Conservation (phyloP, 208 protist species). For the Leishmania gerbilli region DNA sequence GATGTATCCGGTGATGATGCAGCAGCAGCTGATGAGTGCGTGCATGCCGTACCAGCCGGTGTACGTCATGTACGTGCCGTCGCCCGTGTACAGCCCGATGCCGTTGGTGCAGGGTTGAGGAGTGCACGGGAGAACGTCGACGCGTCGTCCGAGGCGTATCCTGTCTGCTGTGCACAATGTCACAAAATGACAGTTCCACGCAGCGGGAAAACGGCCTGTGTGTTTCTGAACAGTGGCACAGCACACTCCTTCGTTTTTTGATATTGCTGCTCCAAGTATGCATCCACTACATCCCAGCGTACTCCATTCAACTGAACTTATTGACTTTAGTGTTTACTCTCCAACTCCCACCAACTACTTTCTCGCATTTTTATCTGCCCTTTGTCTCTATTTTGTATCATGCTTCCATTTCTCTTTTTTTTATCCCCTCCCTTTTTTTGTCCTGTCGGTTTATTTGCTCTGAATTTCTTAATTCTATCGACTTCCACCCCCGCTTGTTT, state of each 20-base stretch:
- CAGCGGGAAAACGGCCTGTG: neutral
- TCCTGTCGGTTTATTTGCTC: neutral
- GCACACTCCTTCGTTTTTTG: slow-evolving; percentile 3
- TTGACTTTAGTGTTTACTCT: slow-evolving; percentile 33
- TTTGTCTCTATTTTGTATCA: neutral
- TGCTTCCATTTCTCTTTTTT: neutral
- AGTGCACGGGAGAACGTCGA: neutral
- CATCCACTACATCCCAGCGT: neutral
- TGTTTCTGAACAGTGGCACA: neutral
- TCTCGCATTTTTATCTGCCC: neutral
- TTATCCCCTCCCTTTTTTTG: neutral
- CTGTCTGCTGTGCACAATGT: neutral
- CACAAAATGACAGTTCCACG: slow-evolving; percentile 12
- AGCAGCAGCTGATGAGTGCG: slow-evolving; percentile 49
- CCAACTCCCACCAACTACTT: slow-evolving; percentile 34
- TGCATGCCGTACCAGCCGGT: slow-evolving; percentile 50
- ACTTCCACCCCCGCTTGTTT: neutral
- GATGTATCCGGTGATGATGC: slow-evolving; percentile 61
- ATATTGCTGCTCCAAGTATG: slow-evolving; percentile 8
- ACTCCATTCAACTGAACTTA: slow-evolving; percentile 28
- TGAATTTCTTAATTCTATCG: neutral
- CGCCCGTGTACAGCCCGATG: slow-evolving; percentile 35
- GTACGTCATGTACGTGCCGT: slow-evolving; percentile 49
- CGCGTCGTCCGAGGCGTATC: neutral
- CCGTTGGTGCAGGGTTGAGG: slow-evolving; percentile 25